Base-by-base conservation (phyloP, 495 filamentous ascomycete species). In the Chaetomium tenue region DNA sequence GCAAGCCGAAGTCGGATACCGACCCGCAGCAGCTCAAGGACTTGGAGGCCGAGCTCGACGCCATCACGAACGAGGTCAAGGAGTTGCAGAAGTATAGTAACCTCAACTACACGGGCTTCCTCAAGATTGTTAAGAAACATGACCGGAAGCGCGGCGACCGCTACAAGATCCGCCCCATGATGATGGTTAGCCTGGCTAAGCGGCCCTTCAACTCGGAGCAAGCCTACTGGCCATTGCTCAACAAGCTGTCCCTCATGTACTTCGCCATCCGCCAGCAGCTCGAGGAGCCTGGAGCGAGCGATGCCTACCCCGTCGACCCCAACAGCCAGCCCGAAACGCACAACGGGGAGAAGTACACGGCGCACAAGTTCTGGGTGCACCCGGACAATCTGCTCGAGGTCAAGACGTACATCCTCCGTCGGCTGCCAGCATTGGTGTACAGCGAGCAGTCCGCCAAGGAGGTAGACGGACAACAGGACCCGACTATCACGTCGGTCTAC, bases 81-180 rank as follows among this genome's bases (percentile, higher is more conserved):
- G 90, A 96, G 76, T 80, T 98, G 63, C 91, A 96, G 74, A 96
- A 92, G 73, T 98, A 93, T 77, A 94, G 91, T 72, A 91, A 89
- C 26, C 88, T 97, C 76, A 98, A 98, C 75, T 98, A 96, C 76
- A 96, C 95, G 12, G 95, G 92, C 37, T 97, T 98, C 74, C 83
- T 97, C 68, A 98, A 98, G 80, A 95, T 96, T 28, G 92, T 89
- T 26, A 98, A 98, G 84, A 98, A 98, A 75, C 94, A 98, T 77
- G 94, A 98, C 72, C 88, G 94, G 54, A 93, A 91, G 75, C 87
- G 92, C 54, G 92, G 85, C 76, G 71, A 83, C 67, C 79, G 74
- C 48, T 97, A 97, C 77, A 91, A 88, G 70, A 91, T 98, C 59
- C 86, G 90, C 63, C 92, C 94, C 23, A 84, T 98, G 77, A 83